Percentiles rank a stretch among this genome's conserved stretches.
Evolutionary conservation across 345 rosid genomes (phyloP).

Genomic region (Hypericum androsaemum): DNA sequence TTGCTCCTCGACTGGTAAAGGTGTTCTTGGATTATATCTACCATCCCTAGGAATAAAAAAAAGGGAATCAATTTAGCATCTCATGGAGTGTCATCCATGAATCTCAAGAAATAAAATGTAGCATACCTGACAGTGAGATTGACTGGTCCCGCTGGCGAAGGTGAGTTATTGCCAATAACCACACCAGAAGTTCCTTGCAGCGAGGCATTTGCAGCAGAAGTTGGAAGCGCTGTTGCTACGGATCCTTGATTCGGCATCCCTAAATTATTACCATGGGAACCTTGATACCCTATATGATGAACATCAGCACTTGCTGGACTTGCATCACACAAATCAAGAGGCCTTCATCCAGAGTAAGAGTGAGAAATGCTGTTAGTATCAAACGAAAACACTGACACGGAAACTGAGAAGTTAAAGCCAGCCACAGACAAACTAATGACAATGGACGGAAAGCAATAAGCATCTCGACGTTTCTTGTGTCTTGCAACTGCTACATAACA

Average conservation of each 20-base stretch:
- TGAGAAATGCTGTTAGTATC: constrained; percentile 11
- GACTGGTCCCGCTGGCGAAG: constrained; percentile 52
- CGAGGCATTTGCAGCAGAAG: constrained; percentile 56
- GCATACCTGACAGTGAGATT: constrained; percentile 50
- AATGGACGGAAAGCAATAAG: not conserved
- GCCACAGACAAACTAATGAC: not conserved
- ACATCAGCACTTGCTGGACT: constrained; percentile 52
- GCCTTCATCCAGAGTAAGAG: constrained; percentile 55
- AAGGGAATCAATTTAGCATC: constrained; percentile 9
- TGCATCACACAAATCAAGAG: constrained; percentile 79
- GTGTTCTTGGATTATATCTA: constrained; percentile 54
- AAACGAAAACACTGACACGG: constrained; percentile 3
- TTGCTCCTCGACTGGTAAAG: constrained; percentile 76
- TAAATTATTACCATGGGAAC: constrained; percentile 46
- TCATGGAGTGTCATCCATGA: constrained; percentile 9
- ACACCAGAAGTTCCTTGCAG: constrained; percentile 55
- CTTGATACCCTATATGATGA: constrained; percentile 50
- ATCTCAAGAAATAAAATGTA: constrained; percentile 11
- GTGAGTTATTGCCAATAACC: constrained; percentile 44
- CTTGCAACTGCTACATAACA: no score
- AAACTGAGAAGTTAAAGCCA: not conserved
- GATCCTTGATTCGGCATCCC: constrained; percentile 57
- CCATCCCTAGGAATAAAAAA: constrained; percentile 47
- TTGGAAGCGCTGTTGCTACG: constrained; percentile 45
- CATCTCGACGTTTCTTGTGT: not conserved